phyloP scores from a whole-genome alignment of 2,329 filamentous ascomycete genomes.

The Monosporascus ibericus region DNA sequence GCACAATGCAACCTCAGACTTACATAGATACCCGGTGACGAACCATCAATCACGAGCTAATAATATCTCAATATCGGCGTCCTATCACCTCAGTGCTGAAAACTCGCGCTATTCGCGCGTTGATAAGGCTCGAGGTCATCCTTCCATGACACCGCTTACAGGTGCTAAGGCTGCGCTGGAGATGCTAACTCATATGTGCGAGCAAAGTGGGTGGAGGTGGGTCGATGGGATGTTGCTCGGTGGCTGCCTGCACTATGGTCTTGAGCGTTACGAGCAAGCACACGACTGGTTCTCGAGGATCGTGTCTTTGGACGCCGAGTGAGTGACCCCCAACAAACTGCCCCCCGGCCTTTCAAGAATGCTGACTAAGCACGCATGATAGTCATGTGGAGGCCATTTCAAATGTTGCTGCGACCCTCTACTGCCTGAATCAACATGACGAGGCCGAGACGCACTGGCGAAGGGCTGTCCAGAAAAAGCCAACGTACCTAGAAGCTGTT shows the following conservation, averaged over 20 bases:
- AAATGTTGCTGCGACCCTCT: slow-evolving; percentile 83
- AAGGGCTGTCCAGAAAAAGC: slow-evolving; percentile 73
- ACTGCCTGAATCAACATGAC: slow-evolving; percentile 72
- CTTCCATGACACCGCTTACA: slow-evolving; percentile 35
- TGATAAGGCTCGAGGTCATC: slow-evolving; percentile 14
- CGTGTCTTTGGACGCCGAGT: slow-evolving; percentile 49
- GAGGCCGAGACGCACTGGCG: slow-evolving; percentile 87
- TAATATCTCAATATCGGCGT: slow-evolving; percentile 11
- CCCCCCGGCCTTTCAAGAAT: not conserved
- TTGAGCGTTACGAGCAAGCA: slow-evolving; percentile 77
- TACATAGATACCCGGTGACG: slow-evolving; percentile 9
- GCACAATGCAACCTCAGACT: slow-evolving; percentile 5
- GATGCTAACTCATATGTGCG: slow-evolving; percentile 67
- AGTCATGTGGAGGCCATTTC: slow-evolving; percentile 91
- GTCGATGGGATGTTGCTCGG: slow-evolving; percentile 86
- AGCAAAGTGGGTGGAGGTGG: slow-evolving; percentile 81
- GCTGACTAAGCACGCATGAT: slow-evolving; percentile 12
- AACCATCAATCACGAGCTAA: slow-evolving; percentile 10
- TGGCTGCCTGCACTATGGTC: slow-evolving; percentile 84
- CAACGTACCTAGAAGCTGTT: slow-evolving; percentile 88
- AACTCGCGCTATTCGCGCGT: slow-evolving; percentile 10
- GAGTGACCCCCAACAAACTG: slow-evolving; percentile 18
- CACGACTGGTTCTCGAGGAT: slow-evolving; percentile 68
- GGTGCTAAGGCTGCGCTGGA: slow-evolving; percentile 64
- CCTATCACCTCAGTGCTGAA: slow-evolving; percentile 18